Evolutionary conservation across 2,329 filamentous ascomycete genomes (phyloP).

Genomic region (Aspergillus eucalypticola): DNA sequence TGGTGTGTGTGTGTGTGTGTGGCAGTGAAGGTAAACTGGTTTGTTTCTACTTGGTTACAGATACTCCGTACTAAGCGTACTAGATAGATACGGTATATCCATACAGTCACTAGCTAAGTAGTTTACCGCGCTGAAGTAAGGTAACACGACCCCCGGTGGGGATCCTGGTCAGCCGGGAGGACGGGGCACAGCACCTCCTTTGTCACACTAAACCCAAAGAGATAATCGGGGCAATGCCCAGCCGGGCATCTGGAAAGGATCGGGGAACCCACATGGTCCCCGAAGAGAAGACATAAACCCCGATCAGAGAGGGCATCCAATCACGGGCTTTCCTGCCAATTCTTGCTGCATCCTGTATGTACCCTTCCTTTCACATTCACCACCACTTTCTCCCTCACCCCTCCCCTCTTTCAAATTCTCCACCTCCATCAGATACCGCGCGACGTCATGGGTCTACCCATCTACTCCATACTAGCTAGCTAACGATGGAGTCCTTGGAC

Average conservation of each 20-base stretch:
- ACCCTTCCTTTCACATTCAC: too few relatives aligned
- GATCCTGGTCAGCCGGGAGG: constrained; percentile 5
- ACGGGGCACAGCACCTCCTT: neutral
- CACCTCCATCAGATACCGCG: neutral
- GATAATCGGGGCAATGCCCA: constrained; percentile 6
- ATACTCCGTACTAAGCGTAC: too few relatives aligned
- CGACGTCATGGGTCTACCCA: neutral
- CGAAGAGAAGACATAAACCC: constrained; percentile 20
- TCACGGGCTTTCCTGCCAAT: neutral
- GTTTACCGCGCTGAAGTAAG: neutral
- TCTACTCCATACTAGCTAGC: too few relatives aligned
- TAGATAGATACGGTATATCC: too few relatives aligned
- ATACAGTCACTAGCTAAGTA: neutral
- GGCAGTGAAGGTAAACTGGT: too few relatives aligned
- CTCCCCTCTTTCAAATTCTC: too few relatives aligned
- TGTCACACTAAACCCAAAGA: constrained; percentile 8
- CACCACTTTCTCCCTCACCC: too few relatives aligned
- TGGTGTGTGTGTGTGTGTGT: too few relatives aligned
- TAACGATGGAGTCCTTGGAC: too few relatives aligned
- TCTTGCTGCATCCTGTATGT: too few relatives aligned
- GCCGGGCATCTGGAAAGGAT: constrained; percentile 16
- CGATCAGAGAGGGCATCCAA: constrained; percentile 21
- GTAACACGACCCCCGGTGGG: neutral
- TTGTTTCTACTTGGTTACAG: too few relatives aligned
- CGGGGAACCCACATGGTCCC: constrained; percentile 26